Evolutionary conservation across 2,329 filamentous ascomycete genomes (phyloP).

Genomic region (Penicillium sp.): DNA sequence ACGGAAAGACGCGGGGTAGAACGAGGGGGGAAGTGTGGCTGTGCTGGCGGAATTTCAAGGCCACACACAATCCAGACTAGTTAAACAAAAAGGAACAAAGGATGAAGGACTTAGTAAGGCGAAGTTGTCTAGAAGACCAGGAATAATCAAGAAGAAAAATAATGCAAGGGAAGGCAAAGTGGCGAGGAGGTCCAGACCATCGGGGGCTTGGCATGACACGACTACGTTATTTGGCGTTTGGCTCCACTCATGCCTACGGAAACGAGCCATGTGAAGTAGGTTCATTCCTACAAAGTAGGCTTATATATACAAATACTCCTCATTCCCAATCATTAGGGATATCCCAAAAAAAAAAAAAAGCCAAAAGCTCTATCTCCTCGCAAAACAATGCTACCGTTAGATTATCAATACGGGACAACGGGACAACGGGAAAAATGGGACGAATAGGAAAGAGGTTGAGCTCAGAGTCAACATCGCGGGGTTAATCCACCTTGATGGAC

Average conservation of each 20-base stretch:
- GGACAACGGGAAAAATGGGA: background rate
- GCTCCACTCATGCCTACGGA: background rate
- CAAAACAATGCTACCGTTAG: constrained; percentile 6
- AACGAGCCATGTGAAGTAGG: background rate
- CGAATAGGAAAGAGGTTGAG: background rate
- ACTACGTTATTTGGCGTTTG: background rate
- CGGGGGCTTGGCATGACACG: constrained; percentile 23
- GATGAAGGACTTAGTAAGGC: background rate
- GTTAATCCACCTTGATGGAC: constrained; percentile 95
- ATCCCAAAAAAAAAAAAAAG: background rate
- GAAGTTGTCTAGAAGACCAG: background rate
- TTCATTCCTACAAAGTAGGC: background rate
- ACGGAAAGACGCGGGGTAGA: constrained; percentile 23
- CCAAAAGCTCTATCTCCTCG: constrained; percentile 1
- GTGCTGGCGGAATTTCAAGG: background rate
- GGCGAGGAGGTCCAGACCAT: constrained; percentile 21
- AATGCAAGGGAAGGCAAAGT: constrained; percentile 6
- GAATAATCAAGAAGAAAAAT: background rate
- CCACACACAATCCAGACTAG: background rate
- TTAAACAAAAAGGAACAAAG: background rate
- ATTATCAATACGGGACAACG: constrained; percentile 3
- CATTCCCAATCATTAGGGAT: background rate
- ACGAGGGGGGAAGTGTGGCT: constrained; percentile 23
- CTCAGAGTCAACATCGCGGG: background rate
- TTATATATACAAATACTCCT: constrained; percentile 3